These are phyloP conservation scores for Jamesozyma piceae DNA, from an alignment of 805 yeast species.

Conservation along the genomic window DNA sequence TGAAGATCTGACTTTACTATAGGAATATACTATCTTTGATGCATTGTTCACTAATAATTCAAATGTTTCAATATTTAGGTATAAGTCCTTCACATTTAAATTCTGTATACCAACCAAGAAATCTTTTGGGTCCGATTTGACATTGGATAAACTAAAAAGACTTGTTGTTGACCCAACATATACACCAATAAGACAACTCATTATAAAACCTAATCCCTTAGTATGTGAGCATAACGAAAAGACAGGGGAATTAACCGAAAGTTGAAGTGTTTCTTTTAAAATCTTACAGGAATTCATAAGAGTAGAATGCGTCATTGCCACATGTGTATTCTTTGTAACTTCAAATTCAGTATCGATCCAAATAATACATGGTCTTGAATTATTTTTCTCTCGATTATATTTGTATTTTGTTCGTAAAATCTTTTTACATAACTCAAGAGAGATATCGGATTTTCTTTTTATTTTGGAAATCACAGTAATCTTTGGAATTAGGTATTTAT, in stretches of 20 bases:
- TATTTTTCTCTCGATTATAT: slow-evolving; percentile 13
- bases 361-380: slow-evolving; percentile 29
- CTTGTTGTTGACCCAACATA: slow-evolving; percentile 82
- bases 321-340: slow-evolving; percentile 19
- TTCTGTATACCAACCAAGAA: slow-evolving; percentile 65
- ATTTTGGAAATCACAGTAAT: slow-evolving; percentile 26
- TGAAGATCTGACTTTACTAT: slow-evolving; percentile 1
- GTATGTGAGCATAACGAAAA: slow-evolving; percentile 83
- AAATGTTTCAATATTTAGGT: slow-evolving; percentile 75
- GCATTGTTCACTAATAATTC: slow-evolving; percentile 62
- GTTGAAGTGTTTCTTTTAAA: slow-evolving; percentile 83
- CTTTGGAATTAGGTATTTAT: slow-evolving; percentile 22
- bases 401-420: slow-evolving; percentile 14
- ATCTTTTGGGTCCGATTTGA: slow-evolving; percentile 60
- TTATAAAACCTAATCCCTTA: slow-evolving; percentile 79
- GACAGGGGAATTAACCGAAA: slow-evolving; percentile 61
- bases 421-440: slow-evolving; percentile 15
- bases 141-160: slow-evolving; percentile 68
- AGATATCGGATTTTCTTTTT: slow-evolving; percentile 19
- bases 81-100: slow-evolving; percentile 75
- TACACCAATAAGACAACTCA: slow-evolving; percentile 74
- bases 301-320: slow-evolving; percentile 43
- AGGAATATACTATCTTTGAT: slow-evolving; percentile 33
- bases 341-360: slow-evolving; percentile 26
- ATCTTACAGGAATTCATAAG: slow-evolving; percentile 76